These are phyloP conservation scores for Mycena latifolia DNA, from an alignment of 768 basidiomycete genomes.

Conservation along the genomic window DNA sequence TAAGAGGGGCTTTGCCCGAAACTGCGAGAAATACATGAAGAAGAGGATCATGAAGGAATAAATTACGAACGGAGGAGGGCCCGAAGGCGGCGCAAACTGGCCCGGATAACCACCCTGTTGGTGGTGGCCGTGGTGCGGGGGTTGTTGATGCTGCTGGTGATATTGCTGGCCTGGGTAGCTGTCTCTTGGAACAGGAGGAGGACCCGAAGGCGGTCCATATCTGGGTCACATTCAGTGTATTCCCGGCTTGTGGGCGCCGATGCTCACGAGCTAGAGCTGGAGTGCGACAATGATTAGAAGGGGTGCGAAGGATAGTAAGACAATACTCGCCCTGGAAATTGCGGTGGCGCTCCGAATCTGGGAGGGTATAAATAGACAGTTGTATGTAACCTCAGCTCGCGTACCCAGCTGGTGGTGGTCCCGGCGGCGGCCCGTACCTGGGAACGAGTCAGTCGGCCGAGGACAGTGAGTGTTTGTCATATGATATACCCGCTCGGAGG, in stretches of 20 bases:
- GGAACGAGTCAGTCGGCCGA: neutral
- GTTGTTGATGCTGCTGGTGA: constrained; percentile 51
- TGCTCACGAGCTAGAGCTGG: constrained; percentile 26
- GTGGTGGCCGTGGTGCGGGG: constrained; percentile 37
- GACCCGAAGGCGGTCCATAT: constrained; percentile 50
- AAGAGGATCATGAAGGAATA: neutral
- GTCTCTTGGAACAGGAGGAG: constrained; percentile 45
- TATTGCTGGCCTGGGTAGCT: constrained; percentile 60
- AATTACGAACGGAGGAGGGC: constrained; percentile 37
- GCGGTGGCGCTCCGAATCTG: constrained; percentile 11
- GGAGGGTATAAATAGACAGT: neutral
- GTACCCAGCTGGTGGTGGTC: constrained; percentile 31
- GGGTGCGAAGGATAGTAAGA: neutral
- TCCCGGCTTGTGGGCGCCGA: neutral
- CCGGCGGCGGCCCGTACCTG: constrained; percentile 34
- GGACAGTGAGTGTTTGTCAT: neutral
- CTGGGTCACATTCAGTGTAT: constrained; percentile 29
- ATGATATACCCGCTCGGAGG: constrained; percentile 34
- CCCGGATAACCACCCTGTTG: constrained; percentile 37
- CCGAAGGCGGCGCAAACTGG: constrained; percentile 35
- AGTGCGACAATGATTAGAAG: constrained; percentile 17
- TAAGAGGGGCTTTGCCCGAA: constrained; percentile 35
- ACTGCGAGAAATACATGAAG: constrained; percentile 27
- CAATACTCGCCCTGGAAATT: constrained; percentile 25
- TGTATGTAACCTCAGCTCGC: neutral